Conservation (phyloP, 2,329 filamentous ascomycete genomes). For the Phaeosphaeriaceae sp. region DNA sequence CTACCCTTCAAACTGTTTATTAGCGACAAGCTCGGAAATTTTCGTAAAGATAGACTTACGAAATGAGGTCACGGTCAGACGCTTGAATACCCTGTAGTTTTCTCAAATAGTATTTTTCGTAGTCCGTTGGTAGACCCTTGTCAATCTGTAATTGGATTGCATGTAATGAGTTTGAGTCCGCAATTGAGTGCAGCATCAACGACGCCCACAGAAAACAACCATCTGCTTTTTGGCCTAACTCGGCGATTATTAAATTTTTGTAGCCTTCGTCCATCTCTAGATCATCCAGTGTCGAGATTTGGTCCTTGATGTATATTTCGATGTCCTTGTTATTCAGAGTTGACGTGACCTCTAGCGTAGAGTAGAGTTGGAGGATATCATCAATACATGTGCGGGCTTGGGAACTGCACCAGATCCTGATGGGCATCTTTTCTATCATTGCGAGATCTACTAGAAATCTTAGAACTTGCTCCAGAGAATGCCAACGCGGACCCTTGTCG, state of each 20-base stretch:
- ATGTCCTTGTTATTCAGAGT: slow-evolving; percentile 2
- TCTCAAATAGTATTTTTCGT: slow-evolving; percentile 4
- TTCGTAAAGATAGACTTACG: background rate
- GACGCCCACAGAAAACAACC: slow-evolving; percentile 4
- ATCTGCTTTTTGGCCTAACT: background rate
- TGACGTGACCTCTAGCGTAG: background rate
- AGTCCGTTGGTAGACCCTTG: slow-evolving; percentile 2
- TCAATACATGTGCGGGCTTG: slow-evolving; percentile 3
- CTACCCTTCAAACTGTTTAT: background rate
- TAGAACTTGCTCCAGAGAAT: background rate
- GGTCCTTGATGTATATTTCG: background rate
- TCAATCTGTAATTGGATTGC: background rate
- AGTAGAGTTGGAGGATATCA: background rate
- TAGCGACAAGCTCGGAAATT: background rate
- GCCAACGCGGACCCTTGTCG: slow-evolving; percentile 2
- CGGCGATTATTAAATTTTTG: background rate
- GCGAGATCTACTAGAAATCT: slow-evolving; percentile 2
- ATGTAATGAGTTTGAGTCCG: background rate
- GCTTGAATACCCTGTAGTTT: background rate
- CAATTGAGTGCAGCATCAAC: background rate
- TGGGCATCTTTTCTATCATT: background rate
- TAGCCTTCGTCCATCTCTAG: slow-evolving; percentile 4
- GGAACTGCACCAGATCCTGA: slow-evolving; percentile 7
- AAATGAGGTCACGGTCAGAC: slow-evolving; percentile 1
- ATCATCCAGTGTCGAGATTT: background rate